phyloP scores from a whole-genome alignment of 2,329 filamentous ascomycete species.

The Didymella pinodella region DNA sequence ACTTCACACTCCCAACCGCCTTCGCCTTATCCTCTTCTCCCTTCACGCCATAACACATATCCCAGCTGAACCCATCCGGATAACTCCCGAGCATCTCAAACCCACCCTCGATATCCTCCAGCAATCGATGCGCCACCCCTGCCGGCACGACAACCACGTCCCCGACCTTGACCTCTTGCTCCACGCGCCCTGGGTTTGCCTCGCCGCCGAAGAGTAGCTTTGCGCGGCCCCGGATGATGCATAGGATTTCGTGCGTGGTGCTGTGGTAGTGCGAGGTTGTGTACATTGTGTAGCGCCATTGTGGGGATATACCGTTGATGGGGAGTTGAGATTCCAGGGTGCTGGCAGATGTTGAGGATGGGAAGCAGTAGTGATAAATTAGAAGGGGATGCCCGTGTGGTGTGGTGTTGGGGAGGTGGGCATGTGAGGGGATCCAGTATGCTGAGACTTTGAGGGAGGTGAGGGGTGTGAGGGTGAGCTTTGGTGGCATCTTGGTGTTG shows the following conservation, averaged over 20 bases:
- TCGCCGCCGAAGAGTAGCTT: constrained; percentile 72
- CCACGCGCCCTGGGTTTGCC: constrained; percentile 64
- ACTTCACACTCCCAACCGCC: constrained; percentile 59
- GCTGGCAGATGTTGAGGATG: constrained; percentile 53
- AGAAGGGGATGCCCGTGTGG: constrained; percentile 69
- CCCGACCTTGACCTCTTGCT: constrained; percentile 63
- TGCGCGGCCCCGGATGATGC: constrained; percentile 65
- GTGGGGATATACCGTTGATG: constrained; percentile 61
- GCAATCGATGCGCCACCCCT: constrained; percentile 69
- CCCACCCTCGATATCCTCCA: constrained; percentile 63
- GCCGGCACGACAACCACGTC: constrained; percentile 72
- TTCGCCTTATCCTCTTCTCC: constrained; percentile 64
- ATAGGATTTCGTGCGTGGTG: constrained; percentile 72
- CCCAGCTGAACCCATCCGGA: constrained; percentile 66
- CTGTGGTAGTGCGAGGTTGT: constrained; percentile 71
- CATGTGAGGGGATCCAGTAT: constrained; percentile 66
- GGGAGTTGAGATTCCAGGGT: constrained; percentile 65
- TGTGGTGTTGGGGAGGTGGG: constrained; percentile 69
- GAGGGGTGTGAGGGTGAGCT: constrained; percentile 53
- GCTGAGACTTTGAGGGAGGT: constrained; percentile 63
- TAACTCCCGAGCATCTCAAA: constrained; percentile 76
- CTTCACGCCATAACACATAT: constrained; percentile 72
- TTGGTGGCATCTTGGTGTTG: constrained; percentile 18
- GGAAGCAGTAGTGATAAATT: constrained; percentile 70
- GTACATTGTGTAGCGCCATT: constrained; percentile 77